Evolutionary conservation across 805 yeast genomes (phyloP).

Genomic region (Debaryomyces maramus): DNA sequence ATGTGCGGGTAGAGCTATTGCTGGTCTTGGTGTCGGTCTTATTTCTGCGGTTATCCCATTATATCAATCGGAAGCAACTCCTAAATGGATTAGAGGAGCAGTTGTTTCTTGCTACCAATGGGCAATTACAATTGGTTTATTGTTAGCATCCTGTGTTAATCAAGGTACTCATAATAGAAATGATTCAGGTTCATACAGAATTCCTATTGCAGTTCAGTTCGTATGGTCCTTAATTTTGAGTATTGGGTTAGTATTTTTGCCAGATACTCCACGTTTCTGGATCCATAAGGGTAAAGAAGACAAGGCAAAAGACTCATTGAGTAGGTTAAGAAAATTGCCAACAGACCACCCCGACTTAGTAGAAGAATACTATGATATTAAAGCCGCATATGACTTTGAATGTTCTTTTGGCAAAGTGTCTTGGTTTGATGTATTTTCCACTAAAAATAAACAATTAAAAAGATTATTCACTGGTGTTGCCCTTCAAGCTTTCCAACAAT

Average conservation of each 20-base stretch:
- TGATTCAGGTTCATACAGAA: constrained; percentile 63
- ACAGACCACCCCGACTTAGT: constrained; percentile 55
- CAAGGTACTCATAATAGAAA: constrained; percentile 55
- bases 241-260: constrained; percentile 56
- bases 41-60: constrained; percentile 68
- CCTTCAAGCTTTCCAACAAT: constrained; percentile 60
- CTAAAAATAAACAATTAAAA: constrained; percentile 59
- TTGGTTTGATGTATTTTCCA: constrained; percentile 63
- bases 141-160: constrained; percentile 66
- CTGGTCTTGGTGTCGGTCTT: constrained; percentile 76
- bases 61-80: constrained; percentile 68
- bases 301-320: constrained; percentile 55
- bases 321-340: constrained; percentile 56
- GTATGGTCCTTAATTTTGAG: constrained; percentile 54
- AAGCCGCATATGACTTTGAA: constrained; percentile 64
- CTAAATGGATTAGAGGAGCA: constrained; percentile 70
- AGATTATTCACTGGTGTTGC: constrained; percentile 58
- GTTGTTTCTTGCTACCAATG: constrained; percentile 69
- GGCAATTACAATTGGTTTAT: constrained; percentile 69
- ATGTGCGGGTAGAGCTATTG: constrained; percentile 51
- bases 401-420: constrained; percentile 61
- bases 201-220: constrained; percentile 58
- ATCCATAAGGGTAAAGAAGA: constrained; percentile 49
- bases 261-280: constrained; percentile 70
- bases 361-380: constrained; percentile 53